Evolutionary conservation across 768 basidiomycete species (phyloP), one percentile per base, ranked within the genome.

Genomic region (Dioszegia aurantiaca): DNA sequence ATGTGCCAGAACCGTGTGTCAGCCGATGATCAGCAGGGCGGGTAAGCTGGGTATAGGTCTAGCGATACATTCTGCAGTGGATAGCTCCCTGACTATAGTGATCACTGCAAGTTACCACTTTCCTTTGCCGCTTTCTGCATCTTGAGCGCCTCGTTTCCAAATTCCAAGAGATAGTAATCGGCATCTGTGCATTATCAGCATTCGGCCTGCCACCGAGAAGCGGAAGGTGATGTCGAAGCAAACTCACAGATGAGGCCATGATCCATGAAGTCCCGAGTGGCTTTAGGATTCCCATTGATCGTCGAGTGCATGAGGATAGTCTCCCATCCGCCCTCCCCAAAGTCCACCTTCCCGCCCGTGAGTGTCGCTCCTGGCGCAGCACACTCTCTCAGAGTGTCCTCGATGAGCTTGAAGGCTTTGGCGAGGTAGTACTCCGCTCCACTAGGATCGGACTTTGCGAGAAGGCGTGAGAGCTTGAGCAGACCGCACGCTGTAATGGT

Each of bases 241-340:
- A 9, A 68, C 71, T 68, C 60, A 73, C 71, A 73, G 47, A 68
- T 61, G 16, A 69, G 42, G 27, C 71, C 71, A 47, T 70, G 68
- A 42, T 72, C 70, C 64, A 70, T 59, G 16, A 69, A 40, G 36
- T 43, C 27, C 39, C 59, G 40, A 2, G 39, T 48, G 2, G 61
- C 62, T n/a, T 36, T 49, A 5, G 59, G 59, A 52, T 72, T 72
- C 10, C 68, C 70, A 57, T 65, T 67, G 39, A 67, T 69, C 4
- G 68, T 69, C 8, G 70, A 69, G 51, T 72, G 70, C 70, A 67
- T 36, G 4, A 73, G 56, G n/a, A 73, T 53, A 3, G 66, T 65
- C 48, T 73, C 71, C 71, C 71, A 73, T 21, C 64, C 68, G 17
- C 56, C 71, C 49, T 57, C 36, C n/a, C 71, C 71, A 23, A 58